Conservation (phyloP, 164 flowering plant species). For the Tetracentron sinense region DNA sequence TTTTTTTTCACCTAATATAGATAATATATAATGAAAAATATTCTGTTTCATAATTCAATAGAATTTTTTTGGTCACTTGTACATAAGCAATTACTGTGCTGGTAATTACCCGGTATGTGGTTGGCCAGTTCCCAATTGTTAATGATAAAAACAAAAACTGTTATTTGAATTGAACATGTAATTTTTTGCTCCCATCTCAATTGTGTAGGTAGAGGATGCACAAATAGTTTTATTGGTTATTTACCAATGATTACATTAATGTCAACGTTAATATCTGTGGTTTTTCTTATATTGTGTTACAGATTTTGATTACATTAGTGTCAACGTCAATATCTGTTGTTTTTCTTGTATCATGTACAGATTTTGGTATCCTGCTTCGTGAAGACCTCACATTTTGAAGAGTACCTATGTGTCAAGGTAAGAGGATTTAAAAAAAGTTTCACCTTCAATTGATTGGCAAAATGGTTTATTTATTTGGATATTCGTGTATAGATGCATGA, state of each 20-base stretch:
- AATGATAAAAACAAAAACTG: no score
- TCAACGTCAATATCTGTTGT: background rate
- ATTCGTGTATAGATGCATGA: no score
- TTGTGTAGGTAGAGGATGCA: background rate
- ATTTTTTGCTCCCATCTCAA: background rate
- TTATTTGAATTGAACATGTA: background rate
- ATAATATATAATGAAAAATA: no score
- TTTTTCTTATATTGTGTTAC: constrained; percentile 19
- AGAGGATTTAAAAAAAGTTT: constrained; percentile 6
- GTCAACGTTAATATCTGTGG: background rate
- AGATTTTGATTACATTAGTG: constrained; percentile 38
- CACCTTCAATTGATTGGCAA: background rate
- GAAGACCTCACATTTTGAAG: constrained; percentile 89
- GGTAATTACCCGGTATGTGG: background rate
- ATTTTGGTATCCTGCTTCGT: constrained; percentile 90
- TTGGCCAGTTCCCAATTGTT: background rate
- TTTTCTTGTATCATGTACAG: constrained; percentile 32
- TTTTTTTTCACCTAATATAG: no score
- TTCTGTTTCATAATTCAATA: no score
- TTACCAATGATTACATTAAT: background rate
- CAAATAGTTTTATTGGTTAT: no score
- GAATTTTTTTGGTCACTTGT: no score
- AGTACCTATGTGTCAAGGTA: constrained; percentile 93
- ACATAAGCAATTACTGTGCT: no score
- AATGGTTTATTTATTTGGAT: background rate